Percentiles rank a stretch among this genome's conserved stretches.
Evolutionary conservation across 768 basidiomycete species (phyloP).

Genomic region (Kwoniella botswanensis): DNA sequence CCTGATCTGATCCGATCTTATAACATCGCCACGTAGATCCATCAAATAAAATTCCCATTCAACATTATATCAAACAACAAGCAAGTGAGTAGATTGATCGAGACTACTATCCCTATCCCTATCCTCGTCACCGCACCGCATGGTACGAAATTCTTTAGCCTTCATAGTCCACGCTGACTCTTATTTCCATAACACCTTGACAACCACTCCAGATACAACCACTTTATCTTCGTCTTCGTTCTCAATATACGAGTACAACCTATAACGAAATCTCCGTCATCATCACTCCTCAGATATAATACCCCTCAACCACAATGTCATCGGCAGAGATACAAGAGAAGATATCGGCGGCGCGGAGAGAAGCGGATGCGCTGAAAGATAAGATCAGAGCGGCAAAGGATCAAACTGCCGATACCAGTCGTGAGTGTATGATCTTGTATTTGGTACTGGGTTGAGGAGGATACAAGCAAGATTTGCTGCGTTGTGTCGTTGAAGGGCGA

Average conservation of each 20-base stretch:
- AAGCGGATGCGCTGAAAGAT: constrained; percentile 96
- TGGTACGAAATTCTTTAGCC: background rate
- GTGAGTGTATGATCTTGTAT: constrained; percentile 64
- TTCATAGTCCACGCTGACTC: too few relatives aligned
- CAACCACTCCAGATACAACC: background rate
- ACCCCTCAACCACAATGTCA: constrained; percentile 37
- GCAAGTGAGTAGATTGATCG: background rate
- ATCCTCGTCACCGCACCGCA: background rate
- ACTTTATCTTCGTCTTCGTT: background rate
- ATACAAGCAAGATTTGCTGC: background rate
- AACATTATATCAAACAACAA: background rate
- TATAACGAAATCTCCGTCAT: background rate
- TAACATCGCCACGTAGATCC: background rate
- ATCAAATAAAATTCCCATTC: background rate
- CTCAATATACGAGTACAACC: background rate
- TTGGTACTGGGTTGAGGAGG: background rate
- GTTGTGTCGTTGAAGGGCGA: too few relatives aligned
- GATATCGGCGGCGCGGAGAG: constrained; percentile 94
- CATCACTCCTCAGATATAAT: background rate
- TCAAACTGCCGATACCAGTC: constrained; percentile 94
- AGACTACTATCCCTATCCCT: background rate
- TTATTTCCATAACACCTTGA: background rate
- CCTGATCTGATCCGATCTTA: background rate
- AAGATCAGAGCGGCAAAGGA: constrained; percentile 96
- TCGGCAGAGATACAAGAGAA: constrained; percentile 59